Evolutionary conservation across 78 protist species (phyloP).

Genomic region (Chrysochromulina tobinii): DNA sequence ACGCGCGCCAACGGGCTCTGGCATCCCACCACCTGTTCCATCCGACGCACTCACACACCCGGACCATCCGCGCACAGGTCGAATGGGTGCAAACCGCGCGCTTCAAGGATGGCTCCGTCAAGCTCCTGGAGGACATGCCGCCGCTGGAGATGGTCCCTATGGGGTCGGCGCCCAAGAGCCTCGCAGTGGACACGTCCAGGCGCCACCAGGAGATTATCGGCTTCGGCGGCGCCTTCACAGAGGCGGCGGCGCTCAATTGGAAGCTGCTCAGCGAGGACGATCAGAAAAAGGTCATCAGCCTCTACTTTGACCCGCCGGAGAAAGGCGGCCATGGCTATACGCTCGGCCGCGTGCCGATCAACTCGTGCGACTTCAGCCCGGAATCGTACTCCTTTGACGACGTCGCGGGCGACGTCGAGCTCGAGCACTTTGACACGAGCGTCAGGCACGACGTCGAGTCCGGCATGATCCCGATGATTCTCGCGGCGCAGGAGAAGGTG

Average conservation of each 20-base stretch:
- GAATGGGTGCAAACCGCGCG: not conserved
- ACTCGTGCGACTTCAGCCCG: conserved; percentile 40
- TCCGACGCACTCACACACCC: no score
- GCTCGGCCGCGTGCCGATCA: conserved; percentile 51
- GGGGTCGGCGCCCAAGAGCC: not conserved
- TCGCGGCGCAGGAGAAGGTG: conserved; percentile 5
- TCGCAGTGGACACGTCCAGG: not conserved
- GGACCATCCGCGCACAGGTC: no score
- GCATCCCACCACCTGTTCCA: no score
- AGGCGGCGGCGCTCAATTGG: conserved; percentile 45
- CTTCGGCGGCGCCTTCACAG: conserved; percentile 66
- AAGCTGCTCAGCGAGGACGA: not conserved
- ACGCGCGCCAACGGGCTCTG: no score
- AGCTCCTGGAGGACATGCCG: not conserved
- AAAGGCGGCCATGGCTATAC: conserved; percentile 21
- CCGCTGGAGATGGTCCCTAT: not conserved
- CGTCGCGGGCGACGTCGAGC: conserved; percentile 4
- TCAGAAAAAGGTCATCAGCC: not conserved
- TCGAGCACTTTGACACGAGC: not conserved
- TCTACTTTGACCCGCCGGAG: conserved; percentile 10
- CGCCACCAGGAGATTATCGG: conserved; percentile 39
- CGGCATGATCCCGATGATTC: conserved; percentile 29
- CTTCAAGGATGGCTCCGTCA: not conserved
- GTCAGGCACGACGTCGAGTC: not conserved
- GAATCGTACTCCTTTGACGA: conserved; percentile 42